These are phyloP conservation scores for Penstemon newberryi DNA, from an alignment of 257 asterid species.

Conservation along the genomic window DNA sequence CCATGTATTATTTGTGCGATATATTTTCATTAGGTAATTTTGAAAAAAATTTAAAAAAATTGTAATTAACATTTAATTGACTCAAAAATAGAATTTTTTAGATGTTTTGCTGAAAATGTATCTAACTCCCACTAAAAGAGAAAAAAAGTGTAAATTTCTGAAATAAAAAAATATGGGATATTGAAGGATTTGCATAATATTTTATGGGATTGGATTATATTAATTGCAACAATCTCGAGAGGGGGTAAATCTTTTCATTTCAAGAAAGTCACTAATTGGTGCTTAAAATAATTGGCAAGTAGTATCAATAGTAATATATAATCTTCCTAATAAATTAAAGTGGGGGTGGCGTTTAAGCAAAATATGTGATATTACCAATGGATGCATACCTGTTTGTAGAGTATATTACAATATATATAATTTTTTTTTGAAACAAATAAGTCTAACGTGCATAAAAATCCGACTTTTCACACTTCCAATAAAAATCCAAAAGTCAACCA, in stretches of 20 bases:
- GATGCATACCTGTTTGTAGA: constrained; percentile 4
- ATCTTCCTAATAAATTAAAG: neutral
- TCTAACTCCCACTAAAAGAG: too few species aligned
- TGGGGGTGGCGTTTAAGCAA: constrained; percentile 37
- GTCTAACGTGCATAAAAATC: neutral
- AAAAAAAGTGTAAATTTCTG: too few species aligned
- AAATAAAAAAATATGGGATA: too few species aligned
- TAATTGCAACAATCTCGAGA: neutral
- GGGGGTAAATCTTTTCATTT: neutral
- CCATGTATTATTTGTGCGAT: neutral
- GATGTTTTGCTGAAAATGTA: too few species aligned
- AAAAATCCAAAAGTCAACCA: constrained; percentile 21
- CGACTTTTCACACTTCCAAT: neutral
- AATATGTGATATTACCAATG: constrained; percentile 29
- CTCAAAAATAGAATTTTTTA: too few species aligned
- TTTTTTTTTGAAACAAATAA: neutral
- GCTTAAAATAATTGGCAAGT: neutral
- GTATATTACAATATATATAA: neutral
- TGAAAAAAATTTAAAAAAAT: neutral
- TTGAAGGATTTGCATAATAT: too few species aligned
- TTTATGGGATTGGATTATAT: too few species aligned
- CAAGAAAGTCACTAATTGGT: neutral
- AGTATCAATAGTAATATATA: neutral
- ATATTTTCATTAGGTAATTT: too few species aligned
- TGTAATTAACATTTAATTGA: neutral